Conservation (phyloP, 2,329 filamentous ascomycete genomes). For the Dactylonectria macrodidyma region DNA sequence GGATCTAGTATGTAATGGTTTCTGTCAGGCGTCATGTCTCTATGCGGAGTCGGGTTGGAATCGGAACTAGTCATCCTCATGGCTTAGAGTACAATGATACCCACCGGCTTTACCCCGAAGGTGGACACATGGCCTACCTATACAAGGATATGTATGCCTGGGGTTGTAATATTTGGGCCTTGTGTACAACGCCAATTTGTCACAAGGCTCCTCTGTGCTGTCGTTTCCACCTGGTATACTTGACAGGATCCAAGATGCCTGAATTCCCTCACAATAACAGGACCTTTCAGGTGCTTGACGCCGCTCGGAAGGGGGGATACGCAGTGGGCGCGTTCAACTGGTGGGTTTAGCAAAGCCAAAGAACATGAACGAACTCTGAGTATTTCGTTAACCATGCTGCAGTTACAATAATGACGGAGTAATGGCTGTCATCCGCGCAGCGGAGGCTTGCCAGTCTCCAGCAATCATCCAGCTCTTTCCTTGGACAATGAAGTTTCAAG, state of each 20-base stretch:
- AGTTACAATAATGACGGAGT: constrained; percentile 75
- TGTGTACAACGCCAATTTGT: too few species aligned
- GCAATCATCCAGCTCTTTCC: constrained; percentile 77
- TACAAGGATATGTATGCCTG: too few species aligned
- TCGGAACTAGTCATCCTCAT: too few species aligned
- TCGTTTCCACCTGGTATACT: too few species aligned
- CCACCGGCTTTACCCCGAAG: too few species aligned
- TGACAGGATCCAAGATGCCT: constrained; percentile 9
- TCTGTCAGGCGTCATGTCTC: too few species aligned
- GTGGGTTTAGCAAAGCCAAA: constrained; percentile 42
- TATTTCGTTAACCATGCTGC: background rate
- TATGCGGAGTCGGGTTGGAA: too few species aligned
- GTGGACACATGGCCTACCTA: too few species aligned
- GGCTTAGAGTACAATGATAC: too few species aligned
- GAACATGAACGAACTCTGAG: background rate
- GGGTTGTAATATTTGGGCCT: too few species aligned
- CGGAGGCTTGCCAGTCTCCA: constrained; percentile 71
- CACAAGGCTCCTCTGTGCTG: too few species aligned
- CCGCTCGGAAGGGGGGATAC: constrained; percentile 62
- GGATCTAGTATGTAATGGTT: too few species aligned
- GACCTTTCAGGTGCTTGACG: constrained; percentile 59
- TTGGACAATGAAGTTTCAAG: constrained; percentile 74
- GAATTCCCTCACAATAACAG: constrained; percentile 39
- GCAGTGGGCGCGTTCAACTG: constrained; percentile 62
- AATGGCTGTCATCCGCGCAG: constrained; percentile 72